These are phyloP conservation scores for Cystobasidium sp. DNA, from an alignment of 1,284 basidiomycete genomes.

Conservation along the genomic window DNA sequence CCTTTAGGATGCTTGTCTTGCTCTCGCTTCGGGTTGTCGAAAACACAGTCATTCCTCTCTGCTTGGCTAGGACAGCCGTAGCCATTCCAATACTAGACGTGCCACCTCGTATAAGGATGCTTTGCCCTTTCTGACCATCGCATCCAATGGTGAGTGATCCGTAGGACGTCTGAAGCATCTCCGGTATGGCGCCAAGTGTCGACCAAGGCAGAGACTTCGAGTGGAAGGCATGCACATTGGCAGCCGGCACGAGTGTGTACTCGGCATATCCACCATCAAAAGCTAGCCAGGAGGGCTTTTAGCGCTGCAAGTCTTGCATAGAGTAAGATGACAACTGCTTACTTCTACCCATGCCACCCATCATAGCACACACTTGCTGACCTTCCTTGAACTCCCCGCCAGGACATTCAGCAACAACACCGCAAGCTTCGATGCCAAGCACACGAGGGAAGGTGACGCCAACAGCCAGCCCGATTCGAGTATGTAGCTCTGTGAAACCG, in stretches of 20 bases:
- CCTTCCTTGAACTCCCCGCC: slow-evolving; percentile 28
- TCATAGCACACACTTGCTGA: slow-evolving; percentile 28
- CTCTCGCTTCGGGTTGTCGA: slow-evolving; percentile 27
- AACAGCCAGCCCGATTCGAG: slow-evolving; percentile 22
- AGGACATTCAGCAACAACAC: slow-evolving; percentile 20
- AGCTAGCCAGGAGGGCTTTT: neutral
- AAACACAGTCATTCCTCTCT: slow-evolving; percentile 15
- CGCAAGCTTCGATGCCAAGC: slow-evolving; percentile 36
- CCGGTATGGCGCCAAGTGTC: slow-evolving; percentile 38
- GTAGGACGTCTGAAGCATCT: slow-evolving; percentile 35
- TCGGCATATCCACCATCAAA: slow-evolving; percentile 40
- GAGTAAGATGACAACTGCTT: neutral
- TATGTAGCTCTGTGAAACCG: slow-evolving; percentile 10
- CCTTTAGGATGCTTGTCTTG: slow-evolving; percentile 1
- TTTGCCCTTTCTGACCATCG: slow-evolving; percentile 24
- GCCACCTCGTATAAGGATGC: slow-evolving; percentile 33
- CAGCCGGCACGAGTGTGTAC: slow-evolving; percentile 26
- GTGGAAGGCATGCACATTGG: slow-evolving; percentile 17
- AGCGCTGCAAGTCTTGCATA: neutral
- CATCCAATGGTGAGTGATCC: neutral
- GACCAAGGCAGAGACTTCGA: slow-evolving; percentile 18
- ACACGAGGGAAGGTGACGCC: slow-evolving; percentile 29
- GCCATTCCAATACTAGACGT: slow-evolving; percentile 31
- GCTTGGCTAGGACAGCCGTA: slow-evolving; percentile 27
- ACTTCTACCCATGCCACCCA: slow-evolving; percentile 39